Evolutionary conservation across 805 yeast genomes (phyloP), one percentile per base, ranked within the genome.

Genomic region (Wickerhamiella cacticola): DNA sequence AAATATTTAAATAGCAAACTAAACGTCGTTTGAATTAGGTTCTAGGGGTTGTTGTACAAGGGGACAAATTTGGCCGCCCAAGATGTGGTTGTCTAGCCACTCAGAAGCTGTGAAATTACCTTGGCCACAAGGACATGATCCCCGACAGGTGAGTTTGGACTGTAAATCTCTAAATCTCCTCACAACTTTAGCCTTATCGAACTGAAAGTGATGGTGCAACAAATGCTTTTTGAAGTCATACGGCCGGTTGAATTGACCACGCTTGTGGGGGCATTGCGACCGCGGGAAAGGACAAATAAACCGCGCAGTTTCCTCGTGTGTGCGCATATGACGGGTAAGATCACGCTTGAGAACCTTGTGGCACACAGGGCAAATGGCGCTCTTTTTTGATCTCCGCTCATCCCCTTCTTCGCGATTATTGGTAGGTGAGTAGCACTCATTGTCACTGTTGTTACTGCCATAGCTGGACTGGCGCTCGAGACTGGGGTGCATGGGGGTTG

Each of bases 201-300:
- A 78, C 41, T 59, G 59, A 57, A 79, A 79, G 54, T 79, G 85
- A 46, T 72, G 66, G 57, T 78, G 79, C 35, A 79, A 62, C 47
- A 79, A 60, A 57, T 79, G 85, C 56, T 79, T 79, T 57, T 79
- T 79, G 66, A 67, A 77, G 59, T 79, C 85, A 59, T 79, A 79
- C 5, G 80, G 81, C 43, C 85, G 65, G 62, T 79, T 79, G 64
- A 79, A 79, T 55, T 68, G 74, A 24, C 82, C 79, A 12, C 78
- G 68, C 55, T 72, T 76, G 58, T 78, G 83, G 2, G 70, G 62
- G 57, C 84, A 79, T 40, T 63, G 62, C n/a, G 63, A 63, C 43
- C 71, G 65, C 7, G 82, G 82, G 55, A 70, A 78, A 15, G 74
- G 68, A 58, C 85, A 79, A 29, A 62, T 68, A 58, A 79, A 79